These are phyloP conservation scores for Colletotrichum gloeosporioides DNA, from an alignment of 2,329 filamentous ascomycete species.

Conservation along the genomic window DNA sequence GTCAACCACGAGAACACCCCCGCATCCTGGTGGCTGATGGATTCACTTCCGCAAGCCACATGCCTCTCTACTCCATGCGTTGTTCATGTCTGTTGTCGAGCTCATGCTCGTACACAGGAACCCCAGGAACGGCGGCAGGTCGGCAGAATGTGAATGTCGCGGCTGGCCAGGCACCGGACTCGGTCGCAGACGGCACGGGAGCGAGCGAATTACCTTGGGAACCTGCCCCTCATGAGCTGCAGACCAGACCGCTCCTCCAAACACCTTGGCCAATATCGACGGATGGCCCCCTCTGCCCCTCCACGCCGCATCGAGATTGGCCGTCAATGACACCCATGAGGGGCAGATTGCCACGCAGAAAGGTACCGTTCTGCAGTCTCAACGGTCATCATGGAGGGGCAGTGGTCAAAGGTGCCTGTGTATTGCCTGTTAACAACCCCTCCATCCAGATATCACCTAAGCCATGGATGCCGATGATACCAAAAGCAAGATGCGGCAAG, in stretches of 20 bases:
- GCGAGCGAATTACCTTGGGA: background rate
- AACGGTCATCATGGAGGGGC: background rate
- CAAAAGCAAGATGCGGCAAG: background rate
- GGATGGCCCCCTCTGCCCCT: background rate
- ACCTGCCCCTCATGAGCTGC: background rate
- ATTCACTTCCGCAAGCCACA: background rate
- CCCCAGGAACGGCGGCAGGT: background rate
- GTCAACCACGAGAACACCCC: background rate
- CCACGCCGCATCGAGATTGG: background rate
- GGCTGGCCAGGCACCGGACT: background rate
- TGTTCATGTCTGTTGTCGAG: background rate
- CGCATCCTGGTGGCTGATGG: background rate
- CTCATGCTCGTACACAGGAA: background rate
- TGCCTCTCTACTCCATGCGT: background rate
- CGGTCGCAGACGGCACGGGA: background rate
- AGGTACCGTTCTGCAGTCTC: background rate
- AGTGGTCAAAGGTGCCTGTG: background rate
- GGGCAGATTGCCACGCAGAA: background rate
- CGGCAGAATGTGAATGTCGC: background rate
- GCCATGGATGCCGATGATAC: background rate
- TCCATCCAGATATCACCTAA: background rate
- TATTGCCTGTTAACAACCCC: background rate
- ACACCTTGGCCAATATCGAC: background rate
- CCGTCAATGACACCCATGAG: background rate
- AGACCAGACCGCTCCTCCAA: slow-evolving; percentile 15